A percentile compares a stretch with the other conserved stretches of the same genome.
These are phyloP conservation scores for Hypoxylon sp. DNA, from an alignment of 2,329 filamentous ascomycete species.

Conservation along the genomic window DNA sequence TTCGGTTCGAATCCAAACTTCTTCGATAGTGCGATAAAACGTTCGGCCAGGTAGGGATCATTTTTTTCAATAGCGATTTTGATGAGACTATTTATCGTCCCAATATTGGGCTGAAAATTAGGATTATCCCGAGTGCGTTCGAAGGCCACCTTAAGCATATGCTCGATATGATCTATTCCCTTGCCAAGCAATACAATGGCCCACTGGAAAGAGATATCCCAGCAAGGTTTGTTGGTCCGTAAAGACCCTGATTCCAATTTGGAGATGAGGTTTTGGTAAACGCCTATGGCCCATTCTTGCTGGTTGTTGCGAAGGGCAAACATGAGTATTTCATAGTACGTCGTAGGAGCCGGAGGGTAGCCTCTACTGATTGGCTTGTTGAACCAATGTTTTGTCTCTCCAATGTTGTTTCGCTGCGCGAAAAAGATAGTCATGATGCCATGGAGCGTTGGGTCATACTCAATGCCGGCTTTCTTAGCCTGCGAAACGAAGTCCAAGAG, in stretches of 20 bases:
- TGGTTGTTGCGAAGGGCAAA: slow-evolving; percentile 73
- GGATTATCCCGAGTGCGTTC: slow-evolving; percentile 62
- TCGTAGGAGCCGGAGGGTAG: slow-evolving; percentile 59
- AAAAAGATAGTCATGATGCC: slow-evolving; percentile 74
- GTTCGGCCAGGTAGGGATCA: slow-evolving; percentile 79
- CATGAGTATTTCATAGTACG: slow-evolving; percentile 70
- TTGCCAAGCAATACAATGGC: slow-evolving; percentile 78
- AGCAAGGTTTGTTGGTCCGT: slow-evolving; percentile 68
- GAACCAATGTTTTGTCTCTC: slow-evolving; percentile 79
- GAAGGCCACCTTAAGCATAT: slow-evolving; percentile 80
- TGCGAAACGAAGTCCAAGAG: slow-evolving; percentile 69
- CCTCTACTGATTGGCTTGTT: slow-evolving; percentile 64
- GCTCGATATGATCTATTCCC: slow-evolving; percentile 78
- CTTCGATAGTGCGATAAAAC: slow-evolving; percentile 77
- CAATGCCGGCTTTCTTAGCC: slow-evolving; percentile 63
- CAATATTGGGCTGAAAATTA: slow-evolving; percentile 71
- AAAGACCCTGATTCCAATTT: slow-evolving; percentile 50
- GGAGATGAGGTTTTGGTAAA: slow-evolving; percentile 69
- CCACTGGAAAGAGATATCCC: slow-evolving; percentile 83
- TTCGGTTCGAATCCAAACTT: slow-evolving; percentile 77
- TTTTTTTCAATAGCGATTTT: slow-evolving; percentile 78
- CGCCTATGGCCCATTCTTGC: slow-evolving; percentile 71
- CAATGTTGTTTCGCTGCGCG: slow-evolving; percentile 68
- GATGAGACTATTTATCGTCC: slow-evolving; percentile 83
- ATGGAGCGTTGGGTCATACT: slow-evolving; percentile 64